A percentile compares a stretch with the other conserved stretches of the same genome.
Evolutionary conservation across 2,329 filamentous ascomycete species (phyloP).

Genomic region (Raffaelea ambrosiae): DNA sequence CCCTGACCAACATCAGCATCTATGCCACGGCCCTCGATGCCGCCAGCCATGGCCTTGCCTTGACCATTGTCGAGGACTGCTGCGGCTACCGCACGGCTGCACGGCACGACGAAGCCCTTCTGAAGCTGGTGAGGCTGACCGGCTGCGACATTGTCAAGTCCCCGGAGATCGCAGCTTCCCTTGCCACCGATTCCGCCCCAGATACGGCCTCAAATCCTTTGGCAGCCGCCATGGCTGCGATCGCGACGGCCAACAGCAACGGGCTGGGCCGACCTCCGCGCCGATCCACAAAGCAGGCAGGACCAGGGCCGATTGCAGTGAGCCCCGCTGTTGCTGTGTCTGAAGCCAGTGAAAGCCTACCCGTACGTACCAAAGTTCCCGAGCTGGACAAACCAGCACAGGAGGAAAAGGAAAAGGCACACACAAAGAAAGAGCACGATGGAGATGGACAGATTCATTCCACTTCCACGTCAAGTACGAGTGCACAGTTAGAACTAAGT

Average conservation of each 20-base stretch:
- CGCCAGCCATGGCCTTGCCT: constrained; percentile 75
- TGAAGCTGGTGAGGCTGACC: constrained; percentile 63
- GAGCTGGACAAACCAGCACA: neutral
- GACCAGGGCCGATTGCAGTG: constrained; percentile 3
- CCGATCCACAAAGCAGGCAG: constrained; percentile 1
- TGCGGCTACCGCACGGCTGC: constrained; percentile 66
- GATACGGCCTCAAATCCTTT: too few species aligned
- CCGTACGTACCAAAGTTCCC: constrained; percentile 14
- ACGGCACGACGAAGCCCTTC: constrained; percentile 63
- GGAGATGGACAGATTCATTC: neutral
- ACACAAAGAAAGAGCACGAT: neutral
- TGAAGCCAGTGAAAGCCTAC: constrained; percentile 5
- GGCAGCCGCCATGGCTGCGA: neutral
- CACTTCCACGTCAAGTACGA: neutral
- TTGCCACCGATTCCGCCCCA: constrained; percentile 4
- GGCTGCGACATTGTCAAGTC: constrained; percentile 59
- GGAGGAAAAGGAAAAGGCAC: neutral
- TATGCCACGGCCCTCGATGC: constrained; percentile 90
- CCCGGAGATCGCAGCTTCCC: constrained; percentile 41
- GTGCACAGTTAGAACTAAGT: constrained; percentile 7
- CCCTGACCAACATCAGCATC: constrained; percentile 78
- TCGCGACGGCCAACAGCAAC: neutral
- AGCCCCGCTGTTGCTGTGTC: neutral
- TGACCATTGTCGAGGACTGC: constrained; percentile 82
- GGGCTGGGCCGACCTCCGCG: neutral